Conservation (phyloP, 2,329 filamentous ascomycete species). For the Metarhizium humberi region DNA sequence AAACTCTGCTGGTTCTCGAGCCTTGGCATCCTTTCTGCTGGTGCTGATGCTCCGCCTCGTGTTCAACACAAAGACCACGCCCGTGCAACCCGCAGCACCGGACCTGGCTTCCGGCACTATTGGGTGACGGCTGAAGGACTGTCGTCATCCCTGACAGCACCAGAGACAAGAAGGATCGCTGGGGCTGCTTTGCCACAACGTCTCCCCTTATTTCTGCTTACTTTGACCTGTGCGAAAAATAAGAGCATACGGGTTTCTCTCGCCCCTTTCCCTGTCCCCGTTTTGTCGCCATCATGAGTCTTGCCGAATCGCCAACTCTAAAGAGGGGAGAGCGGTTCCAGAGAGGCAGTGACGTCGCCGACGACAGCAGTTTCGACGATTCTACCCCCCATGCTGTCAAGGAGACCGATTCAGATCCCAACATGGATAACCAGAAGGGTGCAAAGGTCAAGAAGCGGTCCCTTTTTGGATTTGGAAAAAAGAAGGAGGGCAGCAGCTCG, state of each 20-base stretch:
- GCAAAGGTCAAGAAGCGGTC: conserved; percentile 42
- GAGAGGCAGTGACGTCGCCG: conserved; percentile 12
- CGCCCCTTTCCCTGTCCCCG: background rate
- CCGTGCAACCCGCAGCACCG: conserved; percentile 1
- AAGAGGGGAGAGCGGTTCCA: conserved; percentile 8
- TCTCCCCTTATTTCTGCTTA: background rate
- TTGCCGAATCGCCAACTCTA: conserved; percentile 17
- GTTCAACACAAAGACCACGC: background rate
- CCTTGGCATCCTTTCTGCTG: background rate
- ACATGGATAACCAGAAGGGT: conserved; percentile 15
- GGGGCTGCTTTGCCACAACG: background rate
- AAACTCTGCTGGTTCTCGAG: conserved; percentile 1
- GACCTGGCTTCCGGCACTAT: conserved; percentile 1
- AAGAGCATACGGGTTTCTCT: background rate
- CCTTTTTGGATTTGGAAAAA: conserved; percentile 54
- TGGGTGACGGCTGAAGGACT: background rate
- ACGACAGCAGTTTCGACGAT: conserved; percentile 18
- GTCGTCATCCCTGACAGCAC: conserved; percentile 5
- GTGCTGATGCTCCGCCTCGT: conserved; percentile 1
- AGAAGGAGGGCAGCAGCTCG: conserved; percentile 36
- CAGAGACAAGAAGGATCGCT: background rate
- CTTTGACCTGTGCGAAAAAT: background rate
- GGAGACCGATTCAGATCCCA: conserved; percentile 17
- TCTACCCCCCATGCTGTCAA: conserved; percentile 22
- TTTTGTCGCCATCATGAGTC: conserved; percentile 16